A percentile compares a stretch with the other conserved stretches of the same genome.
Evolutionary conservation across 345 rosid genomes (phyloP).

Genomic region (Gossypium ekmanianum): DNA sequence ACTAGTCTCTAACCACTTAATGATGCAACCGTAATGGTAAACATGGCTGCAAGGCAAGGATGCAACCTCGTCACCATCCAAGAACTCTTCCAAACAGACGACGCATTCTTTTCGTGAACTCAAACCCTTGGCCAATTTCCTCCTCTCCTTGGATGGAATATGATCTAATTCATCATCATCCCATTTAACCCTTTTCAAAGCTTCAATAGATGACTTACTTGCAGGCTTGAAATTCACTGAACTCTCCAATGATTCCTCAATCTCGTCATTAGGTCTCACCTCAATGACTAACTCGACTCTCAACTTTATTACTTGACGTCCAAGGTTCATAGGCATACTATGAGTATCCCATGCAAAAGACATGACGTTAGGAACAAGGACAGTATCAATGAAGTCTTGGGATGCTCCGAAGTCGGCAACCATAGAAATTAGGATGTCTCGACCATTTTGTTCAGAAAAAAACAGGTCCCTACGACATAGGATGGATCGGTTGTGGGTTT

Average conservation of each 20-base stretch:
- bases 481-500: neutral
- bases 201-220: neutral
- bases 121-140: neutral
- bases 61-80: neutral
- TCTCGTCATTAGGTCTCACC: neutral
- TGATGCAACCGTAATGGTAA: neutral
- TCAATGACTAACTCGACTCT: neutral
- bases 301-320: neutral
- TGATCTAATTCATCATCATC: neutral
- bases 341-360: neutral
- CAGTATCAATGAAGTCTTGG: neutral
- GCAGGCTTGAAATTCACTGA: neutral
- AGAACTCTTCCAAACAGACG: constrained; percentile 3
- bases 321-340: neutral
- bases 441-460: neutral
- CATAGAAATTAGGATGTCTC: neutral
- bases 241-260: neutral
- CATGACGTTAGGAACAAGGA: neutral
- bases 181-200: neutral
- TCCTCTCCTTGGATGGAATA: neutral
- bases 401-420: neutral
- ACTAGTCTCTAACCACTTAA: neutral
- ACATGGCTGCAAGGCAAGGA: neutral
- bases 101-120: neutral
- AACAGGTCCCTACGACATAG: neutral